Evolutionary conservation across 1,284 basidiomycete species (phyloP).

Genomic region (Anthracocystis walkeri): DNA sequence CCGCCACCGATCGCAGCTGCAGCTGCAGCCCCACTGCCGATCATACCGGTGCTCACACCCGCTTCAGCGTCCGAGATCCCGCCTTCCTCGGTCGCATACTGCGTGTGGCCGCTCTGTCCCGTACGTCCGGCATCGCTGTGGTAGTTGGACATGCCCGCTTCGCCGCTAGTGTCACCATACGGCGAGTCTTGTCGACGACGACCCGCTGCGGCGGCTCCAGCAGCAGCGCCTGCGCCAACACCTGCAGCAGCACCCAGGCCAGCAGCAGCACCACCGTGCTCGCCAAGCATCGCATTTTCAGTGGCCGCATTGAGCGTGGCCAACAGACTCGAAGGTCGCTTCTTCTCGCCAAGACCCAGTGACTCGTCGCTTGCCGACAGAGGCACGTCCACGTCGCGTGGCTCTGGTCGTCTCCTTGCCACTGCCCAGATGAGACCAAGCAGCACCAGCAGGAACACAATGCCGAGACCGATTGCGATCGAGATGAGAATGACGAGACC

Average conservation of each 20-base stretch:
- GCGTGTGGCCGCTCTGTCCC: slow-evolving; percentile 37
- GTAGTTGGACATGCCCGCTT: slow-evolving; percentile 69
- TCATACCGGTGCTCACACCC: slow-evolving; percentile 15
- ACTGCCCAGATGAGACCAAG: slow-evolving; percentile 90
- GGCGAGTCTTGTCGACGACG: slow-evolving; percentile 72
- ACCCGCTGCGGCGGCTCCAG: slow-evolving; percentile 44
- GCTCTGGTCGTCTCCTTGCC: slow-evolving; percentile 75
- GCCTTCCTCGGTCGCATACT: slow-evolving; percentile 69
- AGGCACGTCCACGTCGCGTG: slow-evolving; percentile 45
- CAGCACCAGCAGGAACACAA: slow-evolving; percentile 89
- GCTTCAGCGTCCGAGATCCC: slow-evolving; percentile 39
- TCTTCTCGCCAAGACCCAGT: slow-evolving; percentile 56
- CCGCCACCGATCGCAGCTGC: slow-evolving; percentile 70
- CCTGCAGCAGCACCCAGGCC: slow-evolving; percentile 22
- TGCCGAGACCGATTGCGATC: slow-evolving; percentile 93
- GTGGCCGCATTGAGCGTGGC: slow-evolving; percentile 72
- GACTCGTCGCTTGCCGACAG: slow-evolving; percentile 55
- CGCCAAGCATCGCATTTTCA: slow-evolving; percentile 86
- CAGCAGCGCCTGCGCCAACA: slow-evolving; percentile 14
- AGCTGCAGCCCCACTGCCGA: slow-evolving; percentile 72
- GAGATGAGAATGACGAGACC: slow-evolving; percentile 96
- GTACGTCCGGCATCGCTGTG: slow-evolving; percentile 55
- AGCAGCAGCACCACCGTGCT: slow-evolving; percentile 78
- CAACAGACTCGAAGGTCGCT: slow-evolving; percentile 58
- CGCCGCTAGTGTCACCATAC: slow-evolving; percentile 51